Evolutionary conservation across 2,329 filamentous ascomycete genomes (phyloP).

Genomic region (Apiospora kogelbergensis): DNA sequence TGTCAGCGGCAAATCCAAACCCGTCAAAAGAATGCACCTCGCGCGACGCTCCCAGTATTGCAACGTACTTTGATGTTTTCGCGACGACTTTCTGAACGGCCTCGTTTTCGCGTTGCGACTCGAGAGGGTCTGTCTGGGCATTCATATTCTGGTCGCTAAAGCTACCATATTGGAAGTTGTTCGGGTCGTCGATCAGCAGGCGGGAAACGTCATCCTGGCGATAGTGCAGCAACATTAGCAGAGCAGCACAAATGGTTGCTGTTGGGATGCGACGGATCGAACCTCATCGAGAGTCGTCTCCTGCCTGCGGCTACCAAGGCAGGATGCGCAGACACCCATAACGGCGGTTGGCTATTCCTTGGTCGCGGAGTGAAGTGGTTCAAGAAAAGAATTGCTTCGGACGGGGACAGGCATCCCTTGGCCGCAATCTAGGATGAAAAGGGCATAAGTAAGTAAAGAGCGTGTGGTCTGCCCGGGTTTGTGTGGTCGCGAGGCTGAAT

Average conservation of each 20-base stretch:
- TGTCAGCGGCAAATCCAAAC: neutral
- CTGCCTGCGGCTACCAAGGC: conserved; percentile 51
- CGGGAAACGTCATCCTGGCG: conserved; percentile 56
- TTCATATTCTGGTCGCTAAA: conserved; percentile 57
- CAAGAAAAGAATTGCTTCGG: neutral
- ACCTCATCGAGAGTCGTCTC: conserved; percentile 55
- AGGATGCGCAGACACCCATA: conserved; percentile 64
- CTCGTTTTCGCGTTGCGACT: conserved; percentile 64
- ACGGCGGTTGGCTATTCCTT: conserved; percentile 1
- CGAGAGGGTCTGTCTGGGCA: conserved; percentile 58
- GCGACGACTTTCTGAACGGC: conserved; percentile 64
- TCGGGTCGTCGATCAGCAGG: conserved; percentile 61
- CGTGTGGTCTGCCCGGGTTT: neutral
- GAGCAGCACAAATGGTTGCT: conserved; percentile 9
- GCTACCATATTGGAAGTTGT: conserved; percentile 60
- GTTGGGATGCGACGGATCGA: neutral
- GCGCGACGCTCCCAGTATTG: conserved; percentile 17
- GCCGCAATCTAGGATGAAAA: neutral
- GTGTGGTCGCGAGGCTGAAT: neutral
- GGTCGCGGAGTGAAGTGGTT: neutral
- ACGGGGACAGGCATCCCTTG: neutral
- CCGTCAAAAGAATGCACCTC: conserved; percentile 13
- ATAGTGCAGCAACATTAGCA: conserved; percentile 13
- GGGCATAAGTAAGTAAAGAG: neutral
- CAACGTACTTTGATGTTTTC: conserved; percentile 60